These are phyloP conservation scores for Trichoderma gamsii DNA, from an alignment of 495 filamentous ascomycete genomes.

Conservation along the genomic window DNA sequence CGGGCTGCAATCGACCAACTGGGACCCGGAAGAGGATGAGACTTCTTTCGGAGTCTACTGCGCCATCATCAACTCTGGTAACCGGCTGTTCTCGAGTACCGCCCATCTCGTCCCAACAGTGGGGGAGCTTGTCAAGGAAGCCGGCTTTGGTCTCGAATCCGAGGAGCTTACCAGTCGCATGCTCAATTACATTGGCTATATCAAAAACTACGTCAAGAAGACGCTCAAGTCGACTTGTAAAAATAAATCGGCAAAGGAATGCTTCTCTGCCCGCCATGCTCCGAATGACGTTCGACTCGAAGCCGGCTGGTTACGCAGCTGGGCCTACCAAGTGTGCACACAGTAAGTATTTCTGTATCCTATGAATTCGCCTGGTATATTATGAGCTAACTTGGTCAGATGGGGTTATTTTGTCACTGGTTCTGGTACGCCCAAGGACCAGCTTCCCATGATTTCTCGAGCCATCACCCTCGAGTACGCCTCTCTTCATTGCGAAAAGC, in stretches of 20 bases:
- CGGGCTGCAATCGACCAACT: constrained; percentile 58
- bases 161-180: constrained; percentile 46
- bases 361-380: background rate
- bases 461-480: constrained; percentile 51
- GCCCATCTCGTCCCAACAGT: constrained; percentile 34
- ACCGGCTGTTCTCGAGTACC: constrained; percentile 43
- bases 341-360: constrained; percentile 28
- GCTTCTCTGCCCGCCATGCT: background rate
- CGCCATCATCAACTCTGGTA: constrained; percentile 45
- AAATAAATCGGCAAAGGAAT: background rate
- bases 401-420: constrained; percentile 71
- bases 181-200: constrained; percentile 61
- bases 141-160: constrained; percentile 50
- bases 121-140: constrained; percentile 42
- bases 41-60: constrained; percentile 55
- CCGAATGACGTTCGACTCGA: constrained; percentile 38
- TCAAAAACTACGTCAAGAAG: constrained; percentile 21
- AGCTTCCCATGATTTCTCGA: constrained; percentile 60
- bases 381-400: constrained; percentile 27
- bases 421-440: constrained; percentile 49
- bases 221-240: background rate
- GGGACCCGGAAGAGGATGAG: constrained; percentile 57
- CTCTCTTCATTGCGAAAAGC: constrained; percentile 47
- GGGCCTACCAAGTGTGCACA: constrained; percentile 52
- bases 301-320: constrained; percentile 36